Evolutionary conservation across 768 basidiomycete species (phyloP).

Genomic region (Boletus reticuloceps): DNA sequence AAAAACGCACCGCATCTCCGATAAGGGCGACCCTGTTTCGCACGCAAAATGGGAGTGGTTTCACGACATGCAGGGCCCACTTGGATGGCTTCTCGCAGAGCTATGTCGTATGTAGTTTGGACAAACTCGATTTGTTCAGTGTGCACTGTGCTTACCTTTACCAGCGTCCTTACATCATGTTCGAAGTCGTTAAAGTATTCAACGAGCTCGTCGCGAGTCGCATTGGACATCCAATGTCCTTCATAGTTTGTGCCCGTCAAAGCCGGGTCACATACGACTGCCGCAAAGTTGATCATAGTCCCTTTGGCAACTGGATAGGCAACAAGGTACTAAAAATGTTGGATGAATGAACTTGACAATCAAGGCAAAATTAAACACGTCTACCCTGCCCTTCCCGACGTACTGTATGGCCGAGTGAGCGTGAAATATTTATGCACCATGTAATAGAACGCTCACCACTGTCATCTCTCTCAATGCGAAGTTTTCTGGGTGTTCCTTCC

Average conservation of each 20-base stretch:
- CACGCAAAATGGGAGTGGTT: slow-evolving; percentile 39
- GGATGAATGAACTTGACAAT: background rate
- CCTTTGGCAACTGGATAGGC: slow-evolving; percentile 41
- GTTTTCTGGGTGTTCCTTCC: slow-evolving; percentile 22
- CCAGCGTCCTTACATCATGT: slow-evolving; percentile 30
- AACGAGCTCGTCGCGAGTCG: slow-evolving; percentile 33
- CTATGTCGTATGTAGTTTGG: slow-evolving; percentile 14
- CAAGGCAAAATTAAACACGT: background rate
- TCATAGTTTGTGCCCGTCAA: slow-evolving; percentile 32
- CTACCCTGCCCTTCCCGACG: slow-evolving; percentile 6
- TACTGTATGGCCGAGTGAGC: slow-evolving; percentile 15
- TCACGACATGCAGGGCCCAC: slow-evolving; percentile 46
- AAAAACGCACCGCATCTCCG: slow-evolving; percentile 46
- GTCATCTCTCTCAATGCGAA: slow-evolving; percentile 15
- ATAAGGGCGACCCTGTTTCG: slow-evolving; percentile 42
- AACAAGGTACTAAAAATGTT: slow-evolving; percentile 34
- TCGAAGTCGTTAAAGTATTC: slow-evolving; percentile 35
- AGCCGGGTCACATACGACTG: slow-evolving; percentile 27
- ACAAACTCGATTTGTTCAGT: background rate
- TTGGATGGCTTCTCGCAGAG: slow-evolving; percentile 35
- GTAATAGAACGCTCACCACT: slow-evolving; percentile 17
- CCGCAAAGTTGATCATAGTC: slow-evolving; percentile 35
- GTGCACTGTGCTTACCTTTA: slow-evolving; percentile 21
- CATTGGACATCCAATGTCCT: slow-evolving; percentile 31
- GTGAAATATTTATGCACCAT: background rate